Base-by-base conservation (phyloP, 108 stramenopile genomes). In the Mediolabrus comicus region DNA sequence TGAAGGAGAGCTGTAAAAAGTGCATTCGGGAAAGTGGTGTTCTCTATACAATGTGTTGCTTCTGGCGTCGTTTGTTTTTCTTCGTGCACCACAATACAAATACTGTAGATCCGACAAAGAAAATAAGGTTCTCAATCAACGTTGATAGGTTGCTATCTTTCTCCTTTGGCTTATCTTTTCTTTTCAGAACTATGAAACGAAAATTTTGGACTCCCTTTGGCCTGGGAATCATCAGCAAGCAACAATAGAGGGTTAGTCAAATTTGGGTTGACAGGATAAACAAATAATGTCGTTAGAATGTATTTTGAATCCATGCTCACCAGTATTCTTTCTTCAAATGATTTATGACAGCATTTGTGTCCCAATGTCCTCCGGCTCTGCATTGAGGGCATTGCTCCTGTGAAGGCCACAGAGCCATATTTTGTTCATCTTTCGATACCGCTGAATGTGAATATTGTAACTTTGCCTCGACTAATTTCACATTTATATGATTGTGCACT, bases 401-500 rank as follows among this genome's bases (percentile, higher is more conserved):
- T 24, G 84, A 64, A 59, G 86, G 86, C 84, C 84, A 87, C 28
- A 64, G 36, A 27, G 84, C 58, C 13, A 75, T 55, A 62, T 74
- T 39, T 26, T 36, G 8, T 24, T 86, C 58, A 32, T 62, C 33
- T 3, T 53, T 69, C 19, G 62, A 64, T 17, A 54, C 9, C 22
- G 11, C 32, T 19, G 2, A 52, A 13, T 68, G 51, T 27, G 38
- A 71, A 46, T 17, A 43, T 27, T 38, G 67, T 4, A 74, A 36
- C 31, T 81, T 71, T 17, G 89, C 92, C 14, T 73, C 55, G 60
- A 82, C 30, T 55, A 94, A 66, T 53, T 89, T 75, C 9, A 75
- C 63, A 75, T 91, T 91, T 16, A 94, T 88, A 52, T 74, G 86
- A 77, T 94, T 94, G 74, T 94, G 93, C 24, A 79, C 74, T 64